These are phyloP conservation scores for Penicillium paneum DNA, from an alignment of 2,329 filamentous ascomycete species.

Conservation along the genomic window DNA sequence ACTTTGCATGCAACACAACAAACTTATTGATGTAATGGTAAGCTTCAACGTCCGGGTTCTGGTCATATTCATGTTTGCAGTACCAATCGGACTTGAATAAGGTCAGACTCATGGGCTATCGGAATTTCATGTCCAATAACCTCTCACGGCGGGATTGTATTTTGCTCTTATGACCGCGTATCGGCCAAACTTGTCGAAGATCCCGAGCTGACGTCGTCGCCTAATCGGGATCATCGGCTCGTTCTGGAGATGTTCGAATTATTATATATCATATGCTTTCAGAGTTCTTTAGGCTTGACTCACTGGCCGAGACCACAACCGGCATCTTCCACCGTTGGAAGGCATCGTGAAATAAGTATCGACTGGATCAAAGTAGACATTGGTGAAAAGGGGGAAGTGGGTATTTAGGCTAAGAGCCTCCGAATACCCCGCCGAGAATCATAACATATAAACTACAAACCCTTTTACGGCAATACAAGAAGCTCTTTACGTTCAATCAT, in stretches of 20 bases:
- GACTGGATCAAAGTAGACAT: not conserved
- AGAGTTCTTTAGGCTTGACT: not conserved
- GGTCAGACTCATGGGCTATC: not conserved
- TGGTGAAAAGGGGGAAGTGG: not conserved
- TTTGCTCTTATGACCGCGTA: not conserved
- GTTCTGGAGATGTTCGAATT: not conserved
- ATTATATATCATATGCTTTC: not conserved
- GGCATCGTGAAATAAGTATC: not conserved
- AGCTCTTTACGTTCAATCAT: not conserved
- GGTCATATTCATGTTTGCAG: not conserved
- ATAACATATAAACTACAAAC: not conserved
- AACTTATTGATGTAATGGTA: not conserved
- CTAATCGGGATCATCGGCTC: not conserved
- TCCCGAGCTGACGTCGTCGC: no score
- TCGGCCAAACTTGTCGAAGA: not conserved
- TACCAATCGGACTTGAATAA: not conserved
- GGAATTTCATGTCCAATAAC: not conserved
- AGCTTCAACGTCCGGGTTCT: not conserved
- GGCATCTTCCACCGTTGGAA: not conserved
- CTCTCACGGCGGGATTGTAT: not conserved
- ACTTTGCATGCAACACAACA: no score
- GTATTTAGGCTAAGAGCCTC: not conserved
- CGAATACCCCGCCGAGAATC: not conserved
- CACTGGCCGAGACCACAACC: not conserved
- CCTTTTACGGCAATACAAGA: not conserved